Evolutionary conservation across 306 rosid genomes (phyloP).

Genomic region (Dryas octopetala): DNA sequence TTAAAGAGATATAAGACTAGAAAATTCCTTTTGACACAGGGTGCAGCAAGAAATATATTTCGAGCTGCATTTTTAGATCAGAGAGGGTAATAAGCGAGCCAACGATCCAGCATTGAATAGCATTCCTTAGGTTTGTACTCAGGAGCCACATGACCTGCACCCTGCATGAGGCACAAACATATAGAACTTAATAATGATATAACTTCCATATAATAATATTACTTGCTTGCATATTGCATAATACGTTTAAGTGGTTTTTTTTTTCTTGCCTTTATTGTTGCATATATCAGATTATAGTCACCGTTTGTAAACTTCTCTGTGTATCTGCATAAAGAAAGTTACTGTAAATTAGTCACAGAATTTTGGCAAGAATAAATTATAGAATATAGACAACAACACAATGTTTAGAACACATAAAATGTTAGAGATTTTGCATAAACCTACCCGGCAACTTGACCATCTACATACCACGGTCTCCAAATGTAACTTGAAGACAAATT

Average conservation of each 20-base stretch:
- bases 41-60: neutral
- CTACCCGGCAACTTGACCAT: constrained; percentile 39
- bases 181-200: neutral
- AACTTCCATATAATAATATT: neutral
- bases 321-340: constrained; percentile 23
- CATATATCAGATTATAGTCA: constrained; percentile 16
- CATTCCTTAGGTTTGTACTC: constrained; percentile 32
- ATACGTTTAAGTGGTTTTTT: neutral
- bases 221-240: too few species aligned
- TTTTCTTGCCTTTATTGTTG: constrained; percentile 26
- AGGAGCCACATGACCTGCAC: constrained; percentile 34
- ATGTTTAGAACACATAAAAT: neutral
- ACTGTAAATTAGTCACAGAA: neutral
- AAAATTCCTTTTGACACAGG: neutral
- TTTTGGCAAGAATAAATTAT: neutral
- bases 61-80: constrained; percentile 3
- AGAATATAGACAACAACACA: neutral
- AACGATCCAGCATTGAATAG: constrained; percentile 26
- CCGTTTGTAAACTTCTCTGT: constrained; percentile 14
- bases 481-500: constrained; percentile 16
- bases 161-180: constrained; percentile 3
- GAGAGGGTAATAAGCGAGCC: constrained; percentile 25
- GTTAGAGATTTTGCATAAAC: neutral
- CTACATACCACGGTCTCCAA: constrained; percentile 34
- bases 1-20: neutral